A percentile compares a stretch with the other conserved stretches of the same genome.
Evolutionary conservation across 106 monocot genomes (phyloP).

Genomic region (Cymbidium sinense): DNA sequence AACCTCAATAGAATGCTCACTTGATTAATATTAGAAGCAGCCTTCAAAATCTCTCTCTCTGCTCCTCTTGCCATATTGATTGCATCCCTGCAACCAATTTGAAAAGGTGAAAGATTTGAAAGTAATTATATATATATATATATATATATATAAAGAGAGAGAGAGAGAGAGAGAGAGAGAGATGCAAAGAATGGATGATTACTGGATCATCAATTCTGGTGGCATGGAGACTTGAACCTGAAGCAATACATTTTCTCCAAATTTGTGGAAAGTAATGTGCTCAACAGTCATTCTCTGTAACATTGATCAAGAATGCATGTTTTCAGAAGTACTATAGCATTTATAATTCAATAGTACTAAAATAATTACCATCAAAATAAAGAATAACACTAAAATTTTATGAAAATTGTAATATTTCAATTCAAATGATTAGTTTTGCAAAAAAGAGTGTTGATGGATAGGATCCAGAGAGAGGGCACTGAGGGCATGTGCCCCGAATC

Average conservation of each 20-base stretch:
- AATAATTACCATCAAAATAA: not conserved
- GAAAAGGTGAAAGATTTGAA: not conserved
- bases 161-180: too few relatives aligned
- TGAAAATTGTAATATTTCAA: not conserved
- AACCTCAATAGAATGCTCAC: slow-evolving; percentile 76
- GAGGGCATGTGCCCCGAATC: too few relatives aligned
- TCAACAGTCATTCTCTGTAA: slow-evolving; percentile 68
- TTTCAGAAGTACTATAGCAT: not conserved
- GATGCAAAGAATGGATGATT: slow-evolving; percentile 3
- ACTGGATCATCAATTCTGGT: slow-evolving; percentile 57
- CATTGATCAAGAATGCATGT: not conserved
- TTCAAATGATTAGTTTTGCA: too few relatives aligned
- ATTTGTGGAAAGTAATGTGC: slow-evolving; percentile 52
- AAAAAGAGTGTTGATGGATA: too few relatives aligned
- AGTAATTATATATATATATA: not conserved
- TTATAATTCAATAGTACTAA: not conserved
- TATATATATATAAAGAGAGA: too few relatives aligned
- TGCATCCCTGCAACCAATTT: slow-evolving; percentile 45
- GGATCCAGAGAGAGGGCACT: too few relatives aligned
- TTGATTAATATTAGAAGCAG: slow-evolving; percentile 42
- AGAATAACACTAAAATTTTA: too few relatives aligned
- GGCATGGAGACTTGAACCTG: slow-evolving; percentile 76
- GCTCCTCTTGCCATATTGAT: slow-evolving; percentile 63
- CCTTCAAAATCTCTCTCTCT: slow-evolving; percentile 56
- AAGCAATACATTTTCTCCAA: slow-evolving; percentile 61